These are phyloP conservation scores for Botrytis sinoallii DNA, from an alignment of 2,329 filamentous ascomycete genomes.

Conservation along the genomic window DNA sequence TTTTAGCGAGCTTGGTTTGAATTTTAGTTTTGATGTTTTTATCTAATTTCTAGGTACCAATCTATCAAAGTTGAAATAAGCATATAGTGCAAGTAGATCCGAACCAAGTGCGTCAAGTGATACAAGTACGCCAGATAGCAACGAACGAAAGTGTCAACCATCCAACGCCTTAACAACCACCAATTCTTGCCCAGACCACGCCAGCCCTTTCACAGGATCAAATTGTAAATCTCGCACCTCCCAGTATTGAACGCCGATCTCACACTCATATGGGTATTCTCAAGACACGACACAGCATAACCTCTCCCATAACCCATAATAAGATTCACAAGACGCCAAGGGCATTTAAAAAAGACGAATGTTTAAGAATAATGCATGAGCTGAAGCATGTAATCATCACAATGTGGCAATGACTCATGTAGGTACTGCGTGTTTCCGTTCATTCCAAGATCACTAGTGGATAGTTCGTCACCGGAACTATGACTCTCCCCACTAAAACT, in stretches of 20 bases:
- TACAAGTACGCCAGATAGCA: background rate
- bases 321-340: background rate
- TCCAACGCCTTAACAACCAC: background rate
- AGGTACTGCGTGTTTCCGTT: background rate
- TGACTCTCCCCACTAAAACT: slow-evolving; percentile 60
- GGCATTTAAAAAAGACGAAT: background rate
- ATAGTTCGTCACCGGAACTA: slow-evolving; percentile 48
- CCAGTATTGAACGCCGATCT: slow-evolving; percentile 12
- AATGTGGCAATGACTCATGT: background rate
- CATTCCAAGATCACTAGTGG: slow-evolving; percentile 30
- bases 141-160: background rate
- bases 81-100: background rate
- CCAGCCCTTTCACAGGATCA: background rate
- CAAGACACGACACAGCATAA: background rate
- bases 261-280: background rate
- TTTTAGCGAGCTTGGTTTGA: background rate
- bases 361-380: background rate
- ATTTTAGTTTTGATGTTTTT: background rate
- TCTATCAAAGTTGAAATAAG: background rate
- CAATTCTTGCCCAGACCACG: background rate
- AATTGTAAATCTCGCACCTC: background rate
- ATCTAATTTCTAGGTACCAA: background rate
- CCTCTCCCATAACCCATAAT: background rate
- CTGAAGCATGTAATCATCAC: background rate
- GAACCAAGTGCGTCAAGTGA: background rate